Percentiles rank a stretch among this genome's conserved stretches.
Conservation (phyloP, 2,329 filamentous ascomycete species). For the Trichoderma sp. region DNA sequence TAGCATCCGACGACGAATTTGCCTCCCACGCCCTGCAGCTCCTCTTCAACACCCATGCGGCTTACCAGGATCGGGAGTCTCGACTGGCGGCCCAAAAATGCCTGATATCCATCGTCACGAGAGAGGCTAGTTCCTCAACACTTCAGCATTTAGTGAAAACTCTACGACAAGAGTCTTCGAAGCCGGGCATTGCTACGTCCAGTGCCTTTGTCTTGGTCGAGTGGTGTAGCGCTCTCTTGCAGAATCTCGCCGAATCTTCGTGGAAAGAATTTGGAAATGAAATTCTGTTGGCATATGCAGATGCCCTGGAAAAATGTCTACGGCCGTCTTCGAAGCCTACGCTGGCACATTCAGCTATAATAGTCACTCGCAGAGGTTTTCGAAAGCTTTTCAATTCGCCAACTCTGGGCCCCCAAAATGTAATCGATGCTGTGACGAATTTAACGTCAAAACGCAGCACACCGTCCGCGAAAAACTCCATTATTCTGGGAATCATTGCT, state of each 20-base stretch:
- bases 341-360: slow-evolving; percentile 69
- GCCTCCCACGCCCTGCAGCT: slow-evolving; percentile 59
- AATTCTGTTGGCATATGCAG: slow-evolving; percentile 65
- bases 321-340: slow-evolving; percentile 60
- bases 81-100: slow-evolving; percentile 80
- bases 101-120: slow-evolving; percentile 63
- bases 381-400: slow-evolving; percentile 65
- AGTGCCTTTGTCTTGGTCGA: slow-evolving; percentile 87
- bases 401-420: slow-evolving; percentile 53
- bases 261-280: slow-evolving; percentile 66
- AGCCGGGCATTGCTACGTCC: slow-evolving; percentile 70
- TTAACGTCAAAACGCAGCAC: slow-evolving; percentile 67
- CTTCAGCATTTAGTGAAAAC: slow-evolving; percentile 63
- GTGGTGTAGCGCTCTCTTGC: slow-evolving; percentile 80
- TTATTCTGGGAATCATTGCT: slow-evolving; percentile 79
- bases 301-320: slow-evolving; percentile 74
- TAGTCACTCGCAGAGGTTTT: slow-evolving; percentile 75
- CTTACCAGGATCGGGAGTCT: slow-evolving; percentile 82
- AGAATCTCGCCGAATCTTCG: slow-evolving; percentile 61
- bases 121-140: slow-evolving; percentile 50
- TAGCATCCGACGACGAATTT: slow-evolving; percentile 46
- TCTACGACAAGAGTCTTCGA: slow-evolving; percentile 70
- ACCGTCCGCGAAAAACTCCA: slow-evolving; percentile 65
- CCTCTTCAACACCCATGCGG: slow-evolving; percentile 82
- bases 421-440: slow-evolving; percentile 60